Base-by-base conservation (phyloP, 129 eudicot species). In the Flaveria ramosissima region DNA sequence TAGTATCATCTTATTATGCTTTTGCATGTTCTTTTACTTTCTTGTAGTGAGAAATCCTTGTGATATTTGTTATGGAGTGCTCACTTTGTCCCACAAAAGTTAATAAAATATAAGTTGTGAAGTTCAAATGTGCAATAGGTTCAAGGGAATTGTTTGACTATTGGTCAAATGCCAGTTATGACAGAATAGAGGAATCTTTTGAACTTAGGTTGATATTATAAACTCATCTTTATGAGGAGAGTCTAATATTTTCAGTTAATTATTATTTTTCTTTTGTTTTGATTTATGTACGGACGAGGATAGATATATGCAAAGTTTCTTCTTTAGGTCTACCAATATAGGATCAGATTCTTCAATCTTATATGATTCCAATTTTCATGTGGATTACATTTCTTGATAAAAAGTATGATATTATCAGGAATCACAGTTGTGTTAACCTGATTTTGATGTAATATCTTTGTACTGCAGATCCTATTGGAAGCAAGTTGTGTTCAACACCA, bases 371-470 rank as follows among this genome's bases (percentile, higher is more conserved):
- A 71, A 70, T 56, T 59, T 27, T 27, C 77, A 70, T 78, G 78
- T 85, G 83, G 86, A 79, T 80, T 72, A 47, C 21, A 79, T 82
- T 52, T 50, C 67, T 75, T 61, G 60, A 59, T 79, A 57, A 13
- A 78, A 85, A 75, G 89, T 51, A 72, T 53, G 77, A 60, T 74
- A 71, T 73, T 74, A 79, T 70, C 53, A 56, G 69, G 88, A 82
- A 85, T 82, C 80, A 70, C 24, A 66, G 80, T 47, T 79, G 26
- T 60, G 42, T 26, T 26, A 23, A 66, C 19, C 23, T 65, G 15
- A 47, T 8, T 71, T 50, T 80, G 77, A 65, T 39, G 46, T 67
- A 70, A 71, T 67, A 71, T 75, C 70, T 70, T 59, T 52, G 73
- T 68, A 71, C 75, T 45, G 60, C n/a, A 74, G 71, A 81, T 68